phyloP scores from a whole-genome alignment of 2,329 filamentous ascomycete species.

The Colletotrichum sp. region DNA sequence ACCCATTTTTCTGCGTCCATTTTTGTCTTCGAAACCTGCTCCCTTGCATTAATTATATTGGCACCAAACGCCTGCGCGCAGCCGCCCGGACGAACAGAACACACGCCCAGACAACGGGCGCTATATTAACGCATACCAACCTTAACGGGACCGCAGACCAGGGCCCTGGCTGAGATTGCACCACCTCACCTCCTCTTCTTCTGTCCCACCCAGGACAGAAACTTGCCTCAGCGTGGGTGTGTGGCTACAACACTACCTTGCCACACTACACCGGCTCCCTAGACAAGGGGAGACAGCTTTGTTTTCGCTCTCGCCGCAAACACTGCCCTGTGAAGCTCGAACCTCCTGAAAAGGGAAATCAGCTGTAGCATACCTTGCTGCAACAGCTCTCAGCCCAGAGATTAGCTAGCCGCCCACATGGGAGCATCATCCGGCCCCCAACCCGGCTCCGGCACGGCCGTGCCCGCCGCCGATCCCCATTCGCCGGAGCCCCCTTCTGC shows the following conservation, averaged over 20 bases:
- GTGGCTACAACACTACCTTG: not conserved
- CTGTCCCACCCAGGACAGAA: not conserved
- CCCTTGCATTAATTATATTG: not conserved
- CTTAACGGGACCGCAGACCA: constrained; percentile 14
- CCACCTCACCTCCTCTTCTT: not conserved
- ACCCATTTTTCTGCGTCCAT: not conserved
- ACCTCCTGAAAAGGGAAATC: not conserved
- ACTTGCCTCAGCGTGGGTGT: not conserved
- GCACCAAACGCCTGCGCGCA: not conserved
- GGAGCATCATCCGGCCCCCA: constrained; percentile 3
- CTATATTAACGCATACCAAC: constrained; percentile 2
- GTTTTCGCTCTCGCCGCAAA: not conserved
- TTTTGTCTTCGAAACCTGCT: not conserved
- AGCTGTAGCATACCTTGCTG: not conserved
- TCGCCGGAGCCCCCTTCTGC: not conserved
- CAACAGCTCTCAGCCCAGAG: not conserved
- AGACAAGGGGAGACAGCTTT: not conserved
- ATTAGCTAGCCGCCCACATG: not conserved
- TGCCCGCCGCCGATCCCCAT: constrained; percentile 1
- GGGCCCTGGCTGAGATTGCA: not conserved
- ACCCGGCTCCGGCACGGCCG: constrained; percentile 6
- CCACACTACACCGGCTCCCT: not conserved
- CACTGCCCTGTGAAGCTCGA: not conserved
- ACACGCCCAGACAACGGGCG: not conserved
- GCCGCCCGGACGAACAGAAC: not conserved